Evolutionary conservation across 495 filamentous ascomycete species (phyloP), one percentile per base, ranked within the genome.

Genomic region (Oidiodendron maius): DNA sequence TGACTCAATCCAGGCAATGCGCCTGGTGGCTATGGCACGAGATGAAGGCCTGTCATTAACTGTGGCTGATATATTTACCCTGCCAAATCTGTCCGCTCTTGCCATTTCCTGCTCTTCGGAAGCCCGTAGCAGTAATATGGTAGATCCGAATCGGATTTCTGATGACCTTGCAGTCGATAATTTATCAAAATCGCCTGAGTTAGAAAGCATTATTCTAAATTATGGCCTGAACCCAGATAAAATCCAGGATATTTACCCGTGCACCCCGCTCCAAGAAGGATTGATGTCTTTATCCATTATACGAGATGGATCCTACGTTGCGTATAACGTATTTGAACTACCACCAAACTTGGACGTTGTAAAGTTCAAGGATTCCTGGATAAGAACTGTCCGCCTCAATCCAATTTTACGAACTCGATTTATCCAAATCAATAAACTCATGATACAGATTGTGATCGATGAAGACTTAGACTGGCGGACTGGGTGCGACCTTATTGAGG

Each of bases 1-100:
- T 36, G 83, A 87, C 52, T 86, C 82, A 1, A 83, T 87, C 42
- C 73, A 75, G 10, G 81, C 82, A 1, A 86, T 87, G 74, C 81
- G 78, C 61, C 68, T 87, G 44, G 82, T 82, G 6, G 76, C 78
- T 5, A 73, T 74, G 47, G 74, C 75, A 18, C 74, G 70, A 22
- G 56, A 50, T 6, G 71, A 76, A 21, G 74, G 75, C 3, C 46
- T 83, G 32, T 63, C 69, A 23, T 57, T 84, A 32, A 80, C 74
- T 4, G 80, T 84, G n/a, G 72, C 77, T 0, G 61, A 68, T 25
- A 64, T 77, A 1, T 82, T 84, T n/a, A n/a, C n/a, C n/a, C n/a
- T n/a, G n/a, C n/a, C n/a, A n/a, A n/a, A n/a, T n/a, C n/a, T n/a
- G n/a, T n/a, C n/a, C n/a, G n/a, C n/a, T n/a, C n/a, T n/a, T n/a